Evolutionary conservation across 2,329 filamentous ascomycete genomes (phyloP), one percentile per base, ranked within the genome.

Genomic region (Curvularia eragrostidis): DNA sequence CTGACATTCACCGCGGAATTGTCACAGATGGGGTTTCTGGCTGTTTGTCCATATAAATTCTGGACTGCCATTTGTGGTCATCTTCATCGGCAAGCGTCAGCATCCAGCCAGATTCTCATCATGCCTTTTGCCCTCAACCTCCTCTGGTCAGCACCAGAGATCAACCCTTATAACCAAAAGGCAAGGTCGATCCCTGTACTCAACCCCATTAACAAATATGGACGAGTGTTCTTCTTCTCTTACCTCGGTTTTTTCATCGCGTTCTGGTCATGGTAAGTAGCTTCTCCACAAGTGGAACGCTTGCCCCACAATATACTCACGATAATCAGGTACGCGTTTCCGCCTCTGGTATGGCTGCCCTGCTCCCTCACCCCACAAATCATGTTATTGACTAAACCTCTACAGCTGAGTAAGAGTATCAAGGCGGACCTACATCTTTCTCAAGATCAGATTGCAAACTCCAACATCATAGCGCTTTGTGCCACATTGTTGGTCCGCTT

Each of bases 201-300:
- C 61, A 96, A 96, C 75, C 85, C 89, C 0, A 73, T 93, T 68
- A 84, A 96, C 75, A 80, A 87, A 67, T 93, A 97, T 80, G 93
- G 92, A 36, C 85, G 92, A 6, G 92, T 95, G 0, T 96, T 96
- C 78, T 92, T 93, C 81, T 96, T 96, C 79, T 90, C 90, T 1
- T 95, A 91, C 87, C 84, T 93, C 47, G 91, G 91, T 2, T 95
- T 95, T 77, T 88, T 95, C 84, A 85, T 94, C 52, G 89, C 91
- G 7, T 97, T 96, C 78, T 91, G 91, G 84, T 93, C 91, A 10
- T 97, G 85, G 85, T 83, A 74, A 71, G 79, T 71, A 1, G 28
- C 13, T 38, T 54, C 57, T 48, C 53, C 51, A 53, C 46, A 57
- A 9, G 19, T 21, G 46, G 55, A 19, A 48, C 21, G 21, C 41